These are phyloP conservation scores for Ceratocystis colombiana DNA, from an alignment of 2,329 filamentous ascomycete species.

Conservation along the genomic window DNA sequence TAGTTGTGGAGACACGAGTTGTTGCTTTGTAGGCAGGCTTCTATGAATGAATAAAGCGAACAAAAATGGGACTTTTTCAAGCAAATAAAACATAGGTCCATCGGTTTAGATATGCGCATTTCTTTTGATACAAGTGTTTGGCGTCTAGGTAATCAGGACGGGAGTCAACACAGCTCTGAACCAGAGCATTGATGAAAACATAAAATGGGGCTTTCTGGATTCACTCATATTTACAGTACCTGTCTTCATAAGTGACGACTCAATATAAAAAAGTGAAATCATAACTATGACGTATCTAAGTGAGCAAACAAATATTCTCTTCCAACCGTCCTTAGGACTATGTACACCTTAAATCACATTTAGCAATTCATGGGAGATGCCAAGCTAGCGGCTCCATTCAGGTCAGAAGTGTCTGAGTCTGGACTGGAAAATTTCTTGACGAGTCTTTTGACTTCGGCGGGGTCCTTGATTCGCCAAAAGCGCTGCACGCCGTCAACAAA, in stretches of 20 bases:
- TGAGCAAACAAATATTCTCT: not conserved
- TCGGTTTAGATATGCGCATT: slow-evolving; percentile 27
- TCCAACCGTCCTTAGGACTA: too few species aligned
- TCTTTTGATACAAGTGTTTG: slow-evolving; percentile 25
- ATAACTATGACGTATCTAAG: not conserved
- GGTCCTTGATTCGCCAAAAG: slow-evolving; percentile 68
- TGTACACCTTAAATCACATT: not conserved
- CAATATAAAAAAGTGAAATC: slow-evolving; percentile 22
- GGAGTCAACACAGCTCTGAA: slow-evolving; percentile 18
- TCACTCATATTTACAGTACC: slow-evolving; percentile 18
- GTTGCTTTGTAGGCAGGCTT: slow-evolving; percentile 24
- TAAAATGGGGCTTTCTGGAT: slow-evolving; percentile 12
- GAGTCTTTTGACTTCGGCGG: slow-evolving; percentile 54
- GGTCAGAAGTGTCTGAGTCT: slow-evolving; percentile 23
- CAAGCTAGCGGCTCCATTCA: slow-evolving; percentile 30
- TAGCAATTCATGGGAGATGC: slow-evolving; percentile 31
- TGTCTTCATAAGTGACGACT: slow-evolving; percentile 19
- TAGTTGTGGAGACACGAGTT: slow-evolving; percentile 18
- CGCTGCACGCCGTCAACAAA: slow-evolving; percentile 58
- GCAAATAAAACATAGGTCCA: slow-evolving; percentile 22
- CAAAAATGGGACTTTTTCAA: slow-evolving; percentile 26
- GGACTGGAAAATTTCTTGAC: slow-evolving; percentile 33
- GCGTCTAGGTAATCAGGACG: slow-evolving; percentile 24
- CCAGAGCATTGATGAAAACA: not conserved
- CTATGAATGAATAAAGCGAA: slow-evolving; percentile 25